These are phyloP conservation scores for Backusella sp. DNA, from an alignment of 192 early-diverging fungal species.

Conservation along the genomic window DNA sequence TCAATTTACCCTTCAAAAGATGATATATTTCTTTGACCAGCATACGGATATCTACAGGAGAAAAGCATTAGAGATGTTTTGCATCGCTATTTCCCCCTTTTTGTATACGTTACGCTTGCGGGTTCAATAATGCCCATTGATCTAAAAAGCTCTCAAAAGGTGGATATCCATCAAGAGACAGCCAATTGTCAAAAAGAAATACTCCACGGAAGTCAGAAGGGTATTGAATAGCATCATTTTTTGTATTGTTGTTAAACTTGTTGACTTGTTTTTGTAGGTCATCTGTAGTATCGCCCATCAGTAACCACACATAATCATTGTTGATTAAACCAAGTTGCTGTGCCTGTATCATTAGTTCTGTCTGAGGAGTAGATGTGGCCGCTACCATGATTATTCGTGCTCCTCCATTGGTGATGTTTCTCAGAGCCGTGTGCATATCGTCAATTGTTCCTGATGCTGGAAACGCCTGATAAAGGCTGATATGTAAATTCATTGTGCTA, in stretches of 20 bases:
- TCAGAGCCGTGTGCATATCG: slow-evolving; percentile 24
- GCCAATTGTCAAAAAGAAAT: slow-evolving; percentile 47
- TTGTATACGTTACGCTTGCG: slow-evolving; percentile 28
- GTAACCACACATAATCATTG: slow-evolving; percentile 44
- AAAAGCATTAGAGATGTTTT: background rate
- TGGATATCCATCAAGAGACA: slow-evolving; percentile 41
- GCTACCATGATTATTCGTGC: slow-evolving; percentile 46
- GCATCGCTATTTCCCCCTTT: too few relatives aligned
- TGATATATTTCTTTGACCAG: slow-evolving; percentile 43
- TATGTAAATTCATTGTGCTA: slow-evolving; percentile 26
- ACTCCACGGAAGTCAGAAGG: slow-evolving; percentile 31
- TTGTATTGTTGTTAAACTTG: slow-evolving; percentile 23
- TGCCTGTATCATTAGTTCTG: slow-evolving; percentile 36
- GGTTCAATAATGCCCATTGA: slow-evolving; percentile 40
- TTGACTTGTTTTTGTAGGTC: slow-evolving; percentile 20
- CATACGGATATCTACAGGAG: slow-evolving; percentile 41
- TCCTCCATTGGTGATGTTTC: slow-evolving; percentile 35
- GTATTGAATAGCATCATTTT: background rate
- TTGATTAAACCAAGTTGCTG: slow-evolving; percentile 35
- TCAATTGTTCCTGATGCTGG: slow-evolving; percentile 28
- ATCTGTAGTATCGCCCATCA: slow-evolving; percentile 40
- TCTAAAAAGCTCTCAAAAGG: slow-evolving; percentile 47
- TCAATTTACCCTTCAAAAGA: slow-evolving; percentile 44
- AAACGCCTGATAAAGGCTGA: slow-evolving; percentile 39
- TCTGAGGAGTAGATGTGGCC: slow-evolving; percentile 35